A percentile compares a stretch with the other conserved stretches of the same genome.
Conservation (phyloP, 345 rosid species). For the Sonneratia caseolaris region DNA sequence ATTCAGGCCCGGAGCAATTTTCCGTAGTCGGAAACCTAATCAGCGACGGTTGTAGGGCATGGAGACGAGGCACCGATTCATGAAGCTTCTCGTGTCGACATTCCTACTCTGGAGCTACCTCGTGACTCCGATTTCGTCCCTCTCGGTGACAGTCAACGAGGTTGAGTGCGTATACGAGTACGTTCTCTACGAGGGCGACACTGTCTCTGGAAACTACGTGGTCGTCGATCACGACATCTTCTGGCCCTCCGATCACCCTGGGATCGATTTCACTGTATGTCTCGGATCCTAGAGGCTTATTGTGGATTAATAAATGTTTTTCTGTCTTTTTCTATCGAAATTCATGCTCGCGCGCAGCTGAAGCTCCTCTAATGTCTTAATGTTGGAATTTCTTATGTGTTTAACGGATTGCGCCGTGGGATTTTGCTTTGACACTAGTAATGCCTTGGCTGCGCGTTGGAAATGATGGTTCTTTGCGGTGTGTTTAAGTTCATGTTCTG, state of each 20-base stretch:
- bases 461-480: neutral
- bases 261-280: slow-evolving; percentile 76
- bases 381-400: neutral
- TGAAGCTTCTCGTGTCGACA: neutral
- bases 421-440: neutral
- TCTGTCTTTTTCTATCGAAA: neutral
- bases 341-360: neutral
- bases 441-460: neutral
- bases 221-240: slow-evolving; percentile 98
- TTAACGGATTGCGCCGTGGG: neutral
- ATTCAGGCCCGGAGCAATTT: neutral
- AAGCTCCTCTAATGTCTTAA: neutral
- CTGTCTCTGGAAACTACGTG: slow-evolving; percentile 85
- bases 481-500: no score
- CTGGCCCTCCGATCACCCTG: slow-evolving; percentile 99
- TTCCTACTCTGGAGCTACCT: neutral
- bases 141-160: slow-evolving; percentile 86
- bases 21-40: neutral
- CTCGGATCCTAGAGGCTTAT: neutral
- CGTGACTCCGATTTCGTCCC: slow-evolving; percentile 24
- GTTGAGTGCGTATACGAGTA: slow-evolving; percentile 89
- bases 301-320: neutral
- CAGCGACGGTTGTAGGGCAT: neutral
- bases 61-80: slow-evolving; percentile 3
- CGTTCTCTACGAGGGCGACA: slow-evolving; percentile 86